Evolutionary conservation across 2,329 filamentous ascomycete species (phyloP), one percentile per base, ranked within the genome.

Genomic region (Fusarium tanahbumbuense): DNA sequence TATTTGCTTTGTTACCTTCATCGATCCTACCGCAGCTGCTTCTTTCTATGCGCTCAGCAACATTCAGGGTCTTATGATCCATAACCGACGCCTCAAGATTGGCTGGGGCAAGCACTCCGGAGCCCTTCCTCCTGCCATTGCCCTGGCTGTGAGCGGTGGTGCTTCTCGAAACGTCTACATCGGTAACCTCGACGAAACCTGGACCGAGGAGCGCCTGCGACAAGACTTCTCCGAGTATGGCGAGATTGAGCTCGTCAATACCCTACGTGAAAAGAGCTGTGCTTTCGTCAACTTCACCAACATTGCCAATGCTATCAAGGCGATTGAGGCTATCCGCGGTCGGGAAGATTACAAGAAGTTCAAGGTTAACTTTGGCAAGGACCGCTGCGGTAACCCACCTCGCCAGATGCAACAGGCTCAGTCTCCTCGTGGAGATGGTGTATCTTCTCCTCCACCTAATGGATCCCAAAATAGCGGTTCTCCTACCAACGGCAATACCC

Each of bases 201-300:
- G 95, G 94, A 97, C 92, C 6, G 96, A 99, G 84, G 96, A 99
- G 74, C 92, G 95, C 63, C 85, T 99, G 74, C 91, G 94, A 77
- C 94, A 98, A 80, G 96, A 99, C 82, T 99, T 99, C 80, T 93
- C 94, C 34, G 95, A 98, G 79, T 98, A 93, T 76, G 96, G 96
- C 72, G 96, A 99, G 82, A 98, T 99, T 76, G 96, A 99, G 83
- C 85, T 99, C 70, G 94, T 99, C 69, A 99, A 99, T 82, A 93
- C 96, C 18, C 85, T 99, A 64, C 91, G 96, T 56, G 96, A 99
- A 86, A 99, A 99, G 90, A 98, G 94, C 84, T 99, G 96, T 80
- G 96, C 96, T 1, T 99, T 99, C 79, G 96, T 99, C 80, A 99
- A 99, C 84, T 99, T 99, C 81, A 99, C 96, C 78, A 99, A 99